Evolutionary conservation across 1,284 basidiomycete genomes (phyloP).

Genomic region (Sanghuangporus sanghuang): DNA sequence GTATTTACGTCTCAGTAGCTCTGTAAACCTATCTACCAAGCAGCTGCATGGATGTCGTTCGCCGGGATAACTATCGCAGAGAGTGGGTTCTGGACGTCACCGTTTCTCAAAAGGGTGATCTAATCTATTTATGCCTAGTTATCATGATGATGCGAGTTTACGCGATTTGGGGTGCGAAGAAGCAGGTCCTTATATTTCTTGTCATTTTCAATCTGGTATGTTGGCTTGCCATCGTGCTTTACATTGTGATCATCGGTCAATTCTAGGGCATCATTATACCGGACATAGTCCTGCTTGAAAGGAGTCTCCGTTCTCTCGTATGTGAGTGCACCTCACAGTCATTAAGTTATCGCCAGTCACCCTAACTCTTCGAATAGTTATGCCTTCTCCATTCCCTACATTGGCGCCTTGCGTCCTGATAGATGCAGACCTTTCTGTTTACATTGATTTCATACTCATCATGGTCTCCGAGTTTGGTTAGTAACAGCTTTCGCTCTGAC

Average conservation of each 20-base stretch:
- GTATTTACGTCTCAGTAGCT: not conserved
- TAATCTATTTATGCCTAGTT: not conserved
- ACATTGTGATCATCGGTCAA: not conserved
- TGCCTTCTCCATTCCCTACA: not conserved
- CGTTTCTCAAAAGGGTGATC: not conserved
- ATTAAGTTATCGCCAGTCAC: not conserved
- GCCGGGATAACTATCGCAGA: not conserved
- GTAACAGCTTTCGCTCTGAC: not conserved
- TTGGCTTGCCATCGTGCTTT: not conserved
- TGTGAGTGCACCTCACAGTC: not conserved
- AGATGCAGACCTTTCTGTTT: not conserved
- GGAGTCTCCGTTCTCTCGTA: not conserved
- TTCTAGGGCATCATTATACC: not conserved
- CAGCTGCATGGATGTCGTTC: slow-evolving; percentile 1
- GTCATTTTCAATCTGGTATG: not conserved
- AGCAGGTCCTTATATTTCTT: not conserved
- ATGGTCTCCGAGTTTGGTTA: slow-evolving; percentile 1
- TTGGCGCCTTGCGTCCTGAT: slow-evolving; percentile 1
- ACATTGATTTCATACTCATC: slow-evolving; percentile 5
- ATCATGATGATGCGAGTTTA: slow-evolving; percentile 7
- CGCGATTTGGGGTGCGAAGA: slow-evolving; percentile 4
- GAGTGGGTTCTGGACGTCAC: not conserved
- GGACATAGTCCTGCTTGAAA: not conserved
- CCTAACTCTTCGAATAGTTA: not conserved
- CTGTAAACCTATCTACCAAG: not conserved